Base-by-base conservation (phyloP, 768 basidiomycete genomes). In the Lactarius pseudohatsudake region DNA sequence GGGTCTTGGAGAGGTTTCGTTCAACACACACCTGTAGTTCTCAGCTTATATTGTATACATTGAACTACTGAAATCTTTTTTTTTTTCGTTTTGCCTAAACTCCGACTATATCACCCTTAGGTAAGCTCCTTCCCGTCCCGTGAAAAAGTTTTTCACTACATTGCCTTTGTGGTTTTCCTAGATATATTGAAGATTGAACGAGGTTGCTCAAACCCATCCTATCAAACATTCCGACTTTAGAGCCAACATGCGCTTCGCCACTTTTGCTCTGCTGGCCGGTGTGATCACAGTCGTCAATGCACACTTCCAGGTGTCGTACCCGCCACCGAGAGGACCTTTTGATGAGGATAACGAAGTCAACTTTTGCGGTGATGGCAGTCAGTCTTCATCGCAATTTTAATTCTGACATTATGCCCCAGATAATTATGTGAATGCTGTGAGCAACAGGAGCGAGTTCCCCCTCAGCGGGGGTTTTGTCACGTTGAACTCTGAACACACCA, bases 281-380 rank as follows among this genome's bases (percentile, higher is more conserved):
- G 74, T 84, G 28, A 76, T 78, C 16, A 72, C 81, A 40, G 74
- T 78, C 50, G 86, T 79, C 36, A 79, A 77, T 57, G 92, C 91
- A 9, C 93, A 96, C 76, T 95, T 94, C 78, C 87, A 89, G 70
- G 80, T 94, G 53, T 83, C 88, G 72, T 94, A 85, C 75, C 94
- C 93, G 20, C 70, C 79, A 0, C 87, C 91, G 13, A 81, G 93
- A 57, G 94, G 93, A 1, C 73, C 71, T 0, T 94, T 95, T 74
- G 81, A 81, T 62, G 82, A 87, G 63, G 77, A 82, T 60, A 71
- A 80, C 18, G 89, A 91, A 69, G 79, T 81, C 15, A 76, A 72
- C 1, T 89, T 91, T 73, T 93, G 93, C 72, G 91, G 90, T 90
- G 68, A 50, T n/a, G 40, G 26, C 59, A 7, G 47, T 38, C 6